Conservation (phyloP, 2,329 filamentous ascomycete genomes). For the Dryadomyces quercus-mongolicae region DNA sequence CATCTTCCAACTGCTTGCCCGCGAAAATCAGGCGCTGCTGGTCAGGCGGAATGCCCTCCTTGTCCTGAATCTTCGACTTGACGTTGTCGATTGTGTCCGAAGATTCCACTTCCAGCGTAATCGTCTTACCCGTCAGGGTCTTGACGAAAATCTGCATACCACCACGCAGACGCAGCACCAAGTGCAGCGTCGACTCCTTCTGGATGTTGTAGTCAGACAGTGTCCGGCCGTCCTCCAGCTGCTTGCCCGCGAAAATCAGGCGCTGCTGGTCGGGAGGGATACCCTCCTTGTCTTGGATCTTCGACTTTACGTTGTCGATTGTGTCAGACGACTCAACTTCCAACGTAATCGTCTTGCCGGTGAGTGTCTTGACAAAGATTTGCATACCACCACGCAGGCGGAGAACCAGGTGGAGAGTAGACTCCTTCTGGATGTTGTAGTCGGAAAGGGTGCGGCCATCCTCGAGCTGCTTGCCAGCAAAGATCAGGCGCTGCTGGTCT, state of each 20-base stretch:
- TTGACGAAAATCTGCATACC: constrained; percentile 69
- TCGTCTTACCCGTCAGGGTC: constrained; percentile 58
- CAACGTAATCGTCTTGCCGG: constrained; percentile 87
- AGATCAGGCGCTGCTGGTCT: constrained; percentile 92
- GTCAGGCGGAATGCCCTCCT: constrained; percentile 60
- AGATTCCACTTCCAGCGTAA: constrained; percentile 55
- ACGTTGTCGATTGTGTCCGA: constrained; percentile 62
- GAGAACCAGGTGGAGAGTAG: constrained; percentile 72
- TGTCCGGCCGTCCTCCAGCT: constrained; percentile 84
- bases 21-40: constrained; percentile 61
- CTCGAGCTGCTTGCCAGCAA: constrained; percentile 92
- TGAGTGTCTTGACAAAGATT: constrained; percentile 78
- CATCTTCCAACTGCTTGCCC: constrained; percentile 62
- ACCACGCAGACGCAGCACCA: constrained; percentile 71
- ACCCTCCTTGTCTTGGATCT: constrained; percentile 89
- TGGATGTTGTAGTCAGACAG: constrained; percentile 96
- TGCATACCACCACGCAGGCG: constrained; percentile 86
- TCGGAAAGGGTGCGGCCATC: constrained; percentile 83
- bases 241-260: constrained; percentile 87
- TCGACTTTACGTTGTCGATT: constrained; percentile 87
- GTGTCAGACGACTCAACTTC: constrained; percentile 85
- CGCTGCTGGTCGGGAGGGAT: constrained; percentile 93
- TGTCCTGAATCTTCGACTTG: constrained; percentile 60
- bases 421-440: constrained; percentile 96
- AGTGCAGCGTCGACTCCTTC: constrained; percentile 72